Conservation (phyloP, 371 early-diverging fungal genomes). For the Rhizopus stolonifer region DNA sequence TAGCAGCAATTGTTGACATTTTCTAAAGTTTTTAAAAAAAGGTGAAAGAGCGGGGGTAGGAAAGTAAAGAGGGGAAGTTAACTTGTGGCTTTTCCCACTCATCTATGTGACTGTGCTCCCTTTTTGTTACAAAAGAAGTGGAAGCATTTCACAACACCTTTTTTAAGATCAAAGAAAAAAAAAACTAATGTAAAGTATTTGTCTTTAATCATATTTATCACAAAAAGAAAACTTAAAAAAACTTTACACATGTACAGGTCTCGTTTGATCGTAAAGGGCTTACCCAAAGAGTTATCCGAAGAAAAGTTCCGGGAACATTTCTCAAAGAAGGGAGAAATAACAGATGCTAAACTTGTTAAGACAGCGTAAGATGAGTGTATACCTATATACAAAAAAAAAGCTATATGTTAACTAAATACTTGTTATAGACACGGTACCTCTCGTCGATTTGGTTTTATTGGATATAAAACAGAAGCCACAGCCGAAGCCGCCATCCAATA, state of each 20-base stretch:
- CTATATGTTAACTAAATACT: no score
- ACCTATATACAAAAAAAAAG: background rate
- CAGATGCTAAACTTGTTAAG: slow-evolving; percentile 88
- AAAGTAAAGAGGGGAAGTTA: no score
- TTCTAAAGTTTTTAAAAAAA: background rate
- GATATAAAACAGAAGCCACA: slow-evolving; percentile 82
- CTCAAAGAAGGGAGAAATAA: slow-evolving; percentile 79
- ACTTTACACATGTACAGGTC: slow-evolving; percentile 38
- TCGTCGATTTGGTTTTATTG: slow-evolving; percentile 91
- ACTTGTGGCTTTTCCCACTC: background rate
- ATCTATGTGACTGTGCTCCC: no score
- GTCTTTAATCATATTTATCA: no score
- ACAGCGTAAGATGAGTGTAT: slow-evolving; percentile 56
- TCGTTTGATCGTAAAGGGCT: slow-evolving; percentile 87
- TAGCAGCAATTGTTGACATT: slow-evolving; percentile 29
- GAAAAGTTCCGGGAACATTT: slow-evolving; percentile 90
- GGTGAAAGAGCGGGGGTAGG: background rate
- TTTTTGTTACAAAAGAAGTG: no score
- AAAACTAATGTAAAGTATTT: no score
- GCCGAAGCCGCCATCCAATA: slow-evolving; percentile 80
- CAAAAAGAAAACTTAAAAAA: no score
- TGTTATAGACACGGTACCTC: slow-evolving; percentile 58
- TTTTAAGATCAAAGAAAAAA: no score
- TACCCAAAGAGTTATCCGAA: slow-evolving; percentile 85
- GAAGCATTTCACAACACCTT: no score